These are phyloP conservation scores for Cyberlindnera bimundalis DNA, from an alignment of 805 yeast genomes.

Conservation along the genomic window DNA sequence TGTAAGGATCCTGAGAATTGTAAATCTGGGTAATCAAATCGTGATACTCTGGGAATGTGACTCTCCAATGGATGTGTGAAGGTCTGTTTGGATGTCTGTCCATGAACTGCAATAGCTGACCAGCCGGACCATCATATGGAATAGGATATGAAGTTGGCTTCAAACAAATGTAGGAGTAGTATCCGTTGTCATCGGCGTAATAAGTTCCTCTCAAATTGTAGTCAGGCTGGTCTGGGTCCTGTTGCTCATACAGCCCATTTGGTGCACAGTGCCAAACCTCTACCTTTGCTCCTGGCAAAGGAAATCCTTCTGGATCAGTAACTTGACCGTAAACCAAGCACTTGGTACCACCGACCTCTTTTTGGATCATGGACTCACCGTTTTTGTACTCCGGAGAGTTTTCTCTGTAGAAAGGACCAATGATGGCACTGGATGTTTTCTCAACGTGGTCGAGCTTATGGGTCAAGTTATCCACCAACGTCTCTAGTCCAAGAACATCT, in stretches of 20 bases:
- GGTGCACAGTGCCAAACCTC: conserved; percentile 39
- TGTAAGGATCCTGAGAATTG: conserved; percentile 30
- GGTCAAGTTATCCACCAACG: conserved; percentile 33
- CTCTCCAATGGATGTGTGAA: conserved; percentile 32
- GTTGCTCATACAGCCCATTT: conserved; percentile 36
- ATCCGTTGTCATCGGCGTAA: conserved; percentile 28
- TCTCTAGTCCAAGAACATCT: conserved; percentile 34
- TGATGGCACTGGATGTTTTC: conserved; percentile 28
- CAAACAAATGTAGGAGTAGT: conserved; percentile 29
- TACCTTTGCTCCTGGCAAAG: conserved; percentile 30
- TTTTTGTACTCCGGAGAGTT: conserved; percentile 29
- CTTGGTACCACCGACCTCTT: conserved; percentile 34
- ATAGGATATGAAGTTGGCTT: conserved; percentile 37
- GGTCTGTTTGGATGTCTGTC: conserved; percentile 39
- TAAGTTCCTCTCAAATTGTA: conserved; percentile 31
- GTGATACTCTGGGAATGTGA: conserved; percentile 28
- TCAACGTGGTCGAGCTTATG: conserved; percentile 17
- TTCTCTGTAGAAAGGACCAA: conserved; percentile 36
- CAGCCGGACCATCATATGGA: conserved; percentile 40
- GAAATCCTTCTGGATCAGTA: conserved; percentile 29
- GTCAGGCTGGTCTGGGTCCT: conserved; percentile 35
- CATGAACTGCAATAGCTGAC: conserved; percentile 30
- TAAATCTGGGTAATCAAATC: conserved; percentile 34
- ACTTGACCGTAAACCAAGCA: conserved; percentile 29
- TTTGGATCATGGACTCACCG: conserved; percentile 31